Percentiles rank a stretch among this genome's conserved stretches.
phyloP scores from a whole-genome alignment of 2,329 filamentous ascomycete species.

The Xylaria sp. region DNA sequence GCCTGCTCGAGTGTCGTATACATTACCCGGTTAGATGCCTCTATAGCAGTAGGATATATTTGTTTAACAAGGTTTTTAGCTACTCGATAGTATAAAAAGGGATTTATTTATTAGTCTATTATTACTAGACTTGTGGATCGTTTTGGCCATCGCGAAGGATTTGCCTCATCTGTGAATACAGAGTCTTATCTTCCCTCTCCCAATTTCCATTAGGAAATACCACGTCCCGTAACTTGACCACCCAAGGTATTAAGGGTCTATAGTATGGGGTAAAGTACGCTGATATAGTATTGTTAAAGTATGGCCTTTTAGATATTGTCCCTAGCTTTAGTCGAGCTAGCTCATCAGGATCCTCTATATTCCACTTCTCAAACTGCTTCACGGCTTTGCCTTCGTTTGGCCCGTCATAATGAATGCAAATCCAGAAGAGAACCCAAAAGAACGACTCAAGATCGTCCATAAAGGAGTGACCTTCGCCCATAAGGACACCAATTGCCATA shows the following conservation, averaged over 20 bases:
- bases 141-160: constrained; percentile 24
- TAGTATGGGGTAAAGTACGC: constrained; percentile 41
- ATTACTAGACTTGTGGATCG: constrained; percentile 20
- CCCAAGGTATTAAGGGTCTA: constrained; percentile 7
- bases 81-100: no score
- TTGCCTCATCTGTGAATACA: constrained; percentile 26
- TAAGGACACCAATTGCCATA: constrained; percentile 28
- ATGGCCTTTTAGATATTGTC: neutral
- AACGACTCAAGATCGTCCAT: constrained; percentile 31
- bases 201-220: constrained; percentile 22
- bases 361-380: constrained; percentile 17
- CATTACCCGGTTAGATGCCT: no score
- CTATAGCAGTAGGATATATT: no score
- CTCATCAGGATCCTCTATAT: neutral
- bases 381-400: neutral
- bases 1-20: no score
- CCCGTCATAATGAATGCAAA: constrained; percentile 16
- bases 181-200: constrained; percentile 19
- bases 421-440: constrained; percentile 32
- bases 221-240: constrained; percentile 13
- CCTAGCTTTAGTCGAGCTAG: neutral
- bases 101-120: no score
- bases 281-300: neutral
- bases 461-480: constrained; percentile 15
- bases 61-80: no score